Conservation (phyloP, 148 eudicot genomes). For the Mesembryanthemum crystallinum region DNA sequence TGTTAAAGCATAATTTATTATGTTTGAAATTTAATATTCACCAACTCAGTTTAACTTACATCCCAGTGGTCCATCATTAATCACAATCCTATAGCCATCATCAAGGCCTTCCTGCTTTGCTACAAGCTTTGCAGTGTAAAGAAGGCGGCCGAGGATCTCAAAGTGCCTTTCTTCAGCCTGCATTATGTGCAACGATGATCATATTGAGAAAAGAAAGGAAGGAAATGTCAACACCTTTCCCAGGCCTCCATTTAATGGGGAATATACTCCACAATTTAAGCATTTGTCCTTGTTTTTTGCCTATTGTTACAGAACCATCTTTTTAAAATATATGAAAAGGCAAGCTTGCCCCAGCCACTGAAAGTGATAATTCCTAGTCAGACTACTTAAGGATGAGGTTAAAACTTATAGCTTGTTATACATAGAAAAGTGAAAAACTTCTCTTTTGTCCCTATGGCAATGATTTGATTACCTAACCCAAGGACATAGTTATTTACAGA, state of each 20-base stretch:
- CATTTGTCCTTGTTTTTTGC: neutral
- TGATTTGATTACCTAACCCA: neutral
- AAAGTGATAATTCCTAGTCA: neutral
- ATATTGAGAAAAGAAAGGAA: neutral
- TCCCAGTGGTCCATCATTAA: slow-evolving; percentile 88
- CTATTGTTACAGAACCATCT: neutral
- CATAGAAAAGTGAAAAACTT: neutral
- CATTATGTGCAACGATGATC: neutral
- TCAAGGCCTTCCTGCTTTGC: slow-evolving; percentile 92
- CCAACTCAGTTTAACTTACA: slow-evolving; percentile 33
- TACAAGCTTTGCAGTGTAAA: slow-evolving; percentile 76
- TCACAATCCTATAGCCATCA: slow-evolving; percentile 81
- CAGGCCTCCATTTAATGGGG: too few relatives aligned
- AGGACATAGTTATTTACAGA: neutral
- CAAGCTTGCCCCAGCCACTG: neutral
- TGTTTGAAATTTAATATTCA: neutral
- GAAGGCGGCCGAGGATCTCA: slow-evolving; percentile 83
- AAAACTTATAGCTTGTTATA: neutral
- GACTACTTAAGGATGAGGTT: neutral
- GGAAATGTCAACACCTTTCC: neutral
- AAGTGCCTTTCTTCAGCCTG: slow-evolving; percentile 89
- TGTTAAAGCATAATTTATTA: slow-evolving; percentile 1
- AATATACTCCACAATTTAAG: neutral
- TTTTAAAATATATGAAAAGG: neutral
- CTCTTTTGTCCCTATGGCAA: neutral